Percentiles rank a stretch among this genome's conserved stretches.
These are phyloP conservation scores for Phytomonas francai DNA, from an alignment of 208 protist species.

Conservation along the genomic window DNA sequence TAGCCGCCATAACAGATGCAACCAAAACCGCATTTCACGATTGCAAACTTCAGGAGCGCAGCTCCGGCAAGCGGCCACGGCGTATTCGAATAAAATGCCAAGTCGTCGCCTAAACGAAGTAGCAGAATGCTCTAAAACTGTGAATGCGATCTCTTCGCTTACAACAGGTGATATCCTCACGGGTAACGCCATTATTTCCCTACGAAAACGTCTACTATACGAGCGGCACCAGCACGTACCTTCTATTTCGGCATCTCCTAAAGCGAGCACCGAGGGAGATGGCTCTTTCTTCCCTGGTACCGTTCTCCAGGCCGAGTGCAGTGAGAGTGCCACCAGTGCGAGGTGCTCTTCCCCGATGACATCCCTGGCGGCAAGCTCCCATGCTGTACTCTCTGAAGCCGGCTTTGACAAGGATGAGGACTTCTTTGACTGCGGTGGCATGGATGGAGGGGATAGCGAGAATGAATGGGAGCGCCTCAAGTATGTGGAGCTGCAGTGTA, in stretches of 20 bases:
- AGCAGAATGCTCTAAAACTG: too few species aligned
- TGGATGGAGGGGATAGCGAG: not conserved
- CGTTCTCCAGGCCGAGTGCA: too few species aligned
- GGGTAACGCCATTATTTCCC: constrained; percentile 33
- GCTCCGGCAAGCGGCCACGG: constrained; percentile 8
- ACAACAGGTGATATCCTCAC: constrained; percentile 35
- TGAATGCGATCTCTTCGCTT: constrained; percentile 18
- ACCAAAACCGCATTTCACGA: constrained; percentile 12
- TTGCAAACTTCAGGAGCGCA: not conserved
- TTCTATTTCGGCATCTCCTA: too few species aligned
- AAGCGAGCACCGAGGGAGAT: too few species aligned
- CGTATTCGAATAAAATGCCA: constrained; percentile 8
- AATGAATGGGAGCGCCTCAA: not conserved
- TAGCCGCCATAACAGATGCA: not conserved
- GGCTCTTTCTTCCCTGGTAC: too few species aligned
- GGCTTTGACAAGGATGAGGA: constrained; percentile 1
- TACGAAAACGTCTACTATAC: constrained; percentile 23
- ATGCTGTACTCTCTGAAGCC: too few species aligned
- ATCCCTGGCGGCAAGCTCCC: too few species aligned
- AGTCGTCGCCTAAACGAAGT: too few species aligned
- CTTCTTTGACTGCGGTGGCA: not conserved
- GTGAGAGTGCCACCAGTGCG: too few species aligned
- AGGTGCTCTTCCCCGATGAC: too few species aligned
- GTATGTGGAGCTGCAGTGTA: not conserved
- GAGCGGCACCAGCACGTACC: not conserved